phyloP scores from a whole-genome alignment of 2,329 filamentous ascomycete genomes.

The Chaetomiaceae sp. region DNA sequence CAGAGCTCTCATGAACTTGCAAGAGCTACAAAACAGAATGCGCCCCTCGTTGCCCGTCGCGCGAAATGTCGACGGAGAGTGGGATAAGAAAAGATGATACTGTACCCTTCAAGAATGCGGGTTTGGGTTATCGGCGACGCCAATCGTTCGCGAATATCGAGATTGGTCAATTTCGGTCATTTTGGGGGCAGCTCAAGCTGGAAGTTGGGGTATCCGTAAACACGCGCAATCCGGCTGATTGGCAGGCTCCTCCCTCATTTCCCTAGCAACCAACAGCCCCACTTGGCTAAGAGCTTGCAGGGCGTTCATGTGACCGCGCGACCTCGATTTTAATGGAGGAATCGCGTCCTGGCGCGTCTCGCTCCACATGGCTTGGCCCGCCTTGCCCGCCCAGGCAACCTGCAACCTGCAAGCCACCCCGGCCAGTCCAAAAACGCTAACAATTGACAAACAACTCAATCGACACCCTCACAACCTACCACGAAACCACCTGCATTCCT shows the following conservation, averaged over 20 bases:
- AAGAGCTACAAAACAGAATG: too few relatives aligned
- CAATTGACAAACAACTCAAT: background rate
- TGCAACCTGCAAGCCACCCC: conserved; percentile 7
- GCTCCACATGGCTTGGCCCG: background rate
- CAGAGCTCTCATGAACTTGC: too few relatives aligned
- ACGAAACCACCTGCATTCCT: background rate
- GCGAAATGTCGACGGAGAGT: background rate
- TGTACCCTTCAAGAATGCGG: background rate
- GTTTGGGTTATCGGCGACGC: background rate
- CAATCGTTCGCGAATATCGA: background rate
- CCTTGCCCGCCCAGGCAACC: conserved; percentile 13
- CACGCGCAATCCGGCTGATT: conserved; percentile 5
- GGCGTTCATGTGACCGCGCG: conserved; percentile 23
- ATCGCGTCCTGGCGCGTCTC: conserved; percentile 16
- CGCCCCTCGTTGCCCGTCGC: background rate
- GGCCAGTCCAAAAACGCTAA: background rate
- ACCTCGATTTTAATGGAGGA: conserved; percentile 14
- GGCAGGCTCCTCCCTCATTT: background rate
- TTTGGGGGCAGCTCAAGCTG: conserved; percentile 1
- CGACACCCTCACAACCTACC: background rate
- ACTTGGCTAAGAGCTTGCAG: conserved; percentile 10
- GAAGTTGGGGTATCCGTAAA: too few relatives aligned
- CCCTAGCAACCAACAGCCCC: conserved; percentile 9
- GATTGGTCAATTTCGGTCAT: conserved; percentile 6
- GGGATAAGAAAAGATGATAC: background rate